phyloP scores from a whole-genome alignment of 2,329 filamentous ascomycete species.

The Calonectria crousiana region DNA sequence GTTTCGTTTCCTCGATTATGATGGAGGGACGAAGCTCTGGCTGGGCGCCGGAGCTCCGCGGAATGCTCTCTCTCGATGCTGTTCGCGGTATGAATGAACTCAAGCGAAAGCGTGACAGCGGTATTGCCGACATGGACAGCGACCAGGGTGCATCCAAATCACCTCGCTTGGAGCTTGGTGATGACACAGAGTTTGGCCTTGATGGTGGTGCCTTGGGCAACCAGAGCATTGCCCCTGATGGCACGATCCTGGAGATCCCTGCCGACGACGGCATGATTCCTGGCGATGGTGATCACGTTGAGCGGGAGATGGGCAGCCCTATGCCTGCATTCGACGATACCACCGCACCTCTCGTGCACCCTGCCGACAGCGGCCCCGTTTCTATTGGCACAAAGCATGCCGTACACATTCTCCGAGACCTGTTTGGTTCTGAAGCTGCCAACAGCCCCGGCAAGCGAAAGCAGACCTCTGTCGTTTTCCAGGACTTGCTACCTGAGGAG shows the following conservation, averaged over 20 bases:
- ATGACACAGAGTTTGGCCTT: slow-evolving; percentile 68
- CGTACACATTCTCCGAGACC: slow-evolving; percentile 91
- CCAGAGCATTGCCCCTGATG: slow-evolving; percentile 67
- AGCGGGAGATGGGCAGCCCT: slow-evolving; percentile 57
- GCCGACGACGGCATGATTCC: slow-evolving; percentile 65
- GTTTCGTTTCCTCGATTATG: slow-evolving; percentile 89
- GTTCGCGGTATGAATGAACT: slow-evolving; percentile 82
- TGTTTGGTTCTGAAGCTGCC: slow-evolving; percentile 81
- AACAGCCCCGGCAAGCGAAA: slow-evolving; percentile 78
- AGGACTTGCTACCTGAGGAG: slow-evolving; percentile 87
- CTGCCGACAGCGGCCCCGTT: slow-evolving; percentile 86
- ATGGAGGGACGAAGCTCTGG: slow-evolving; percentile 81
- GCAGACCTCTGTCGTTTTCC: slow-evolving; percentile 85
- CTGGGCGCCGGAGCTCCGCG: slow-evolving; percentile 93
- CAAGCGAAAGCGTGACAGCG: slow-evolving; percentile 94
- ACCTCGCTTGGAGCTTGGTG: slow-evolving; percentile 76
- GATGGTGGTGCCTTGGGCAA: slow-evolving; percentile 63
- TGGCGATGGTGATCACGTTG: slow-evolving; percentile 60
- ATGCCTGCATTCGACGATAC: slow-evolving; percentile 83
- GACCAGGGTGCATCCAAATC: slow-evolving; percentile 75
- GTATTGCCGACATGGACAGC: slow-evolving; percentile 82
- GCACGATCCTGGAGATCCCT: slow-evolving; percentile 74
- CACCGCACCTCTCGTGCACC: slow-evolving; percentile 79
- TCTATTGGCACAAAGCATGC: slow-evolving; percentile 95
- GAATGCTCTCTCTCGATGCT: slow-evolving; percentile 89